phyloP scores from a whole-genome alignment of 352 stramenopile species.

The Phytophthora pini region DNA sequence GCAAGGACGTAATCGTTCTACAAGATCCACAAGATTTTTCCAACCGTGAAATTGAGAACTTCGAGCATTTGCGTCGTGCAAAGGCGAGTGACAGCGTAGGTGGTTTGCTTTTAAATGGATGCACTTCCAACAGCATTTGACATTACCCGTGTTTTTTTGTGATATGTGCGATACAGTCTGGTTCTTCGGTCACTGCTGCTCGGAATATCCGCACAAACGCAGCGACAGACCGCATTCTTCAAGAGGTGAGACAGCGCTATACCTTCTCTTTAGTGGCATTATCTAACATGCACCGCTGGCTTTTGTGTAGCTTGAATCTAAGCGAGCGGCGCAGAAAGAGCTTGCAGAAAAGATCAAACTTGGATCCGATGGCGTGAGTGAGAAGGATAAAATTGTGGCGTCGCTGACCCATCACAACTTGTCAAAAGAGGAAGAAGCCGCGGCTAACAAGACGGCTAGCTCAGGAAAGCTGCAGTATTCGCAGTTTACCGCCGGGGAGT shows the following conservation, averaged over 20 bases:
- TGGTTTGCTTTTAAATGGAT: neutral
- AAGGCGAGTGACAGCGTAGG: conserved; percentile 54
- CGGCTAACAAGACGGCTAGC: conserved; percentile 14
- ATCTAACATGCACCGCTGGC: no score
- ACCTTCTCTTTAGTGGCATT: neutral
- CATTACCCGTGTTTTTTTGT: neutral
- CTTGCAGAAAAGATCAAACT: conserved; percentile 70
- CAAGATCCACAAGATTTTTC: conserved; percentile 94
- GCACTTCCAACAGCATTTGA: neutral
- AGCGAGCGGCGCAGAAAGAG: conserved; percentile 67
- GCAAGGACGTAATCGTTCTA: conserved; percentile 95
- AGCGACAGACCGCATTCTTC: conserved; percentile 82
- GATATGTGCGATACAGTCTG: conserved; percentile 16
- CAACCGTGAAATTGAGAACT: conserved; percentile 97
- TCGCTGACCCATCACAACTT: conserved; percentile 63
- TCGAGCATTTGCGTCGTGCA: conserved; percentile 92
- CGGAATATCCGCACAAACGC: conserved; percentile 85
- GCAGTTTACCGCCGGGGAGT: conserved; percentile 90
- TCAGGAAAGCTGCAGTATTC: conserved; percentile 66
- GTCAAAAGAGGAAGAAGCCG: conserved; percentile 27
- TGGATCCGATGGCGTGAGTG: conserved; percentile 61
- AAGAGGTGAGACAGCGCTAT: conserved; percentile 50
- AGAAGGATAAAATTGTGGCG: conserved; percentile 81
- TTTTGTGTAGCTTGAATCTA: conserved; percentile 61
- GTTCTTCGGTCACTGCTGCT: conserved; percentile 9